phyloP scores from a whole-genome alignment of 1,284 basidiomycete species.

The Cystobasidiaceae sp. region DNA sequence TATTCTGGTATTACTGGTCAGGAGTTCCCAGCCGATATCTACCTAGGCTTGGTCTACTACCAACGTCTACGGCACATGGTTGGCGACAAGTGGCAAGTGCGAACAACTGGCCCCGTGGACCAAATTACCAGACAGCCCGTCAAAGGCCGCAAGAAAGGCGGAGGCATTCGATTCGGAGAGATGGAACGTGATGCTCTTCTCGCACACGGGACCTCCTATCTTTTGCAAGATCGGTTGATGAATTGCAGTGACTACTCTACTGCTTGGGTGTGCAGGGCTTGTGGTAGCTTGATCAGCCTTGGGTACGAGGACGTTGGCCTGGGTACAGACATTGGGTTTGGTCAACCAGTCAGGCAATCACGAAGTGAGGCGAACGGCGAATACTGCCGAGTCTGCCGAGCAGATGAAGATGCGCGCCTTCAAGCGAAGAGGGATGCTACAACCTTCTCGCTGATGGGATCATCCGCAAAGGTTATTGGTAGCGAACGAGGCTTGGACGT shows the following conservation, averaged over 20 bases:
- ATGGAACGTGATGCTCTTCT: slow-evolving; percentile 99
- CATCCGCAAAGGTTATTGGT: slow-evolving; percentile 8
- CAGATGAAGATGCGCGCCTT: slow-evolving; percentile 60
- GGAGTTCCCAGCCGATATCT: slow-evolving; percentile 98
- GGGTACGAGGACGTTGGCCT: slow-evolving; percentile 81
- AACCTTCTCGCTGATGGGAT: slow-evolving; percentile 53
- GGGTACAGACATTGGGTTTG: slow-evolving; percentile 54
- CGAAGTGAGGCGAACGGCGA: slow-evolving; percentile 64
- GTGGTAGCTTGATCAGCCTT: slow-evolving; percentile 89
- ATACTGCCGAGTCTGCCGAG: slow-evolving; percentile 85
- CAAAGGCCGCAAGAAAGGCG: slow-evolving; percentile 95
- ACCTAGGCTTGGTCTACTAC: slow-evolving; percentile 97
- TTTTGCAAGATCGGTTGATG: slow-evolving; percentile 97
- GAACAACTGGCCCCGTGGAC: slow-evolving; percentile 96
- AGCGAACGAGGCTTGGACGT: slow-evolving; percentile 75
- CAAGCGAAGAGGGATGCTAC: slow-evolving; percentile 46
- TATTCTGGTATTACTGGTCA: slow-evolving; percentile 98
- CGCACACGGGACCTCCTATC: slow-evolving; percentile 95
- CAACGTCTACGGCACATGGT: slow-evolving; percentile 99
- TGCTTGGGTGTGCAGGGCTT: slow-evolving; percentile 93
- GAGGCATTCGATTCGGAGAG: slow-evolving; percentile 99
- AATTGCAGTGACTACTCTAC: slow-evolving; percentile 99
- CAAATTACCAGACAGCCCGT: slow-evolving; percentile 93
- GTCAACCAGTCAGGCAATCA: slow-evolving; percentile 52
- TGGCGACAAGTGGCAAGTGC: slow-evolving; percentile 98